Base-by-base conservation (phyloP, 331 rosid species). In the Erythrophleum ivorense region DNA sequence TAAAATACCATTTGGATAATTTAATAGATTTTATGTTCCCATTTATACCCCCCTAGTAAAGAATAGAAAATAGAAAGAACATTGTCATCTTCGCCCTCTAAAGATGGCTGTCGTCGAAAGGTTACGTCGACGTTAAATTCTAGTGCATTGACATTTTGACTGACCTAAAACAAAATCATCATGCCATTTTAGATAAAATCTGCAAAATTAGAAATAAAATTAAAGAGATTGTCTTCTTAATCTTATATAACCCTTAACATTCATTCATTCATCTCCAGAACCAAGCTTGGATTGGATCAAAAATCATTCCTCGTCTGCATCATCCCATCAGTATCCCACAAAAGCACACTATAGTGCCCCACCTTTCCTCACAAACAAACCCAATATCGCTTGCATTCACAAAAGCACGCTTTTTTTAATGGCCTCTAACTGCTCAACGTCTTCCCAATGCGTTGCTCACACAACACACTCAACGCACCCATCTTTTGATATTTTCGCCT, bases 381-480 rank as follows among this genome's bases (percentile, higher is more conserved):
- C 45, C 71, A 46, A n/a, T n/a, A 31, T 49, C 6, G 6, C 80
- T 54, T 1, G 33, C 86, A 68, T 67, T 33, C 54, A 70, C 1
- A 49, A 58, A 69, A 48, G 2, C 71, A 76, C 73, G 85, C 53
- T 2, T 67, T 80, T 24, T 83, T 71, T 65, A 71, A 80, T 53
- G 80, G 54, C 77, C 77, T 40, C 70, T 41, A 76, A 82, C 81
- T 14, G 11, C 29, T 0, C 21, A 1, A 53, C 3, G 1, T 21
- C 53, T n/a, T 71, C 53, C 16, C 9, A 24, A 40, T 78, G 65
- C 65, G n/a, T 64, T 74, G 50, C 38, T 48, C 29, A 24, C 29
- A 24, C 29, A 74, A 54, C 84, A 18, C 73, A 4, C 50, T 8
- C 3, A 15, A 24, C 62, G 5, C 53, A 4, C 63, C 38, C 72